A percentile compares a stretch with the other conserved stretches of the same genome.
Evolutionary conservation across 805 yeast genomes (phyloP).

Genomic region (Candida morakotiae): DNA sequence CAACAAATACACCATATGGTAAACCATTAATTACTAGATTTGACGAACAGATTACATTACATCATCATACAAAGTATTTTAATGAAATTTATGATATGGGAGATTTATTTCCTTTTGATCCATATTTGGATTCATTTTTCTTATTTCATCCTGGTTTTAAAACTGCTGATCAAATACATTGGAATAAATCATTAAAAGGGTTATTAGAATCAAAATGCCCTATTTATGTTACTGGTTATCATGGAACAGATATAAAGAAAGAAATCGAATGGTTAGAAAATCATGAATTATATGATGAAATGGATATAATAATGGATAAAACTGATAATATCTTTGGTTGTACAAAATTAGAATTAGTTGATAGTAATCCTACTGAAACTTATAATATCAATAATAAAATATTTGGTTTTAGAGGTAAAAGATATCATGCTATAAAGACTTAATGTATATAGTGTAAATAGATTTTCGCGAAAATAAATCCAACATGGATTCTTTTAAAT

Average conservation of each 20-base stretch:
- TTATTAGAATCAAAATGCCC: slow-evolving; percentile 92
- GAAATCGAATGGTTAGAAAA: slow-evolving; percentile 73
- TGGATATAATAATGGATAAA: slow-evolving; percentile 78
- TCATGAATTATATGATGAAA: slow-evolving; percentile 56
- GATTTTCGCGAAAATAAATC: background rate
- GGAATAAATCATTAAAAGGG: slow-evolving; percentile 85
- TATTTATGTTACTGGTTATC: slow-evolving; percentile 85
- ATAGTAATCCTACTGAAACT: slow-evolving; percentile 85
- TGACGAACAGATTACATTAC: slow-evolving; percentile 68
- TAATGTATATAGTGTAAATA: slow-evolving; percentile 2
- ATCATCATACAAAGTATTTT: slow-evolving; percentile 88
- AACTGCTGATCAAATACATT: slow-evolving; percentile 74
- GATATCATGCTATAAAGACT: slow-evolving; percentile 76
- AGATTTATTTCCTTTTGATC: slow-evolving; percentile 97
- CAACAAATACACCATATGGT: slow-evolving; percentile 44
- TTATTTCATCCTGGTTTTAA: slow-evolving; percentile 94
- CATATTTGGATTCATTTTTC: slow-evolving; percentile 89
- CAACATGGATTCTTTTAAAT: background rate
- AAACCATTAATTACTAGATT: slow-evolving; percentile 70
- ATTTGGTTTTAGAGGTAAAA: slow-evolving; percentile 92
- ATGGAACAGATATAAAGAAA: slow-evolving; percentile 61
- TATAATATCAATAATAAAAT: slow-evolving; percentile 87
- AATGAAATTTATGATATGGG: slow-evolving; percentile 86
- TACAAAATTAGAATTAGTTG: slow-evolving; percentile 93
- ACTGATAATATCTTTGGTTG: slow-evolving; percentile 73